phyloP scores from a whole-genome alignment of 345 rosid genomes.

The Clarkia xantiana region DNA sequence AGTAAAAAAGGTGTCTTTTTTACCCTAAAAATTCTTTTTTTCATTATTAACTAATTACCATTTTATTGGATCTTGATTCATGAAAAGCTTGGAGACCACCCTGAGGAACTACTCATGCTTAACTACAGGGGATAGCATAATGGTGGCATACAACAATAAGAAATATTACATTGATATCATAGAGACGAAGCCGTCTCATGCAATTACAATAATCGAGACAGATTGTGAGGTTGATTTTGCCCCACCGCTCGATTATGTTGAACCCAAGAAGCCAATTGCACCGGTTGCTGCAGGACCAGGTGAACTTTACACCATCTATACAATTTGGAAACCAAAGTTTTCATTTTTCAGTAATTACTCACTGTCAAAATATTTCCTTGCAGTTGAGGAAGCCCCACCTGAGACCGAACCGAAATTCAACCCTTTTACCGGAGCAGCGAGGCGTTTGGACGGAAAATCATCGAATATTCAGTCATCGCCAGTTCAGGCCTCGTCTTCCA shows the following conservation, averaged over 20 bases:
- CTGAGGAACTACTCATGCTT: slow-evolving; percentile 93
- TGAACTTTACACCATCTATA: slow-evolving; percentile 10
- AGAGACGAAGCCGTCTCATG: slow-evolving; percentile 90
- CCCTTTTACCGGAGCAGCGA: slow-evolving; percentile 67
- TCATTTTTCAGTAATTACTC: too few species aligned
- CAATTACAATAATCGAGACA: slow-evolving; percentile 93
- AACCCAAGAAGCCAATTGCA: slow-evolving; percentile 65
- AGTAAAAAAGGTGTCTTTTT: too few species aligned
- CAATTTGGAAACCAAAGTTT: not conserved
- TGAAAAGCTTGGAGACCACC: slow-evolving; percentile 91
- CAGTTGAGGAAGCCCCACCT: slow-evolving; percentile 52
- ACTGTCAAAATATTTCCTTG: not conserved
- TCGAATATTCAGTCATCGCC: slow-evolving; percentile 34
- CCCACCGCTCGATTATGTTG: slow-evolving; percentile 94
- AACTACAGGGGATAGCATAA: slow-evolving; percentile 93
- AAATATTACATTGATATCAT: slow-evolving; percentile 90
- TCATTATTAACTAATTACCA: not conserved
- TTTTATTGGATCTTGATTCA: slow-evolving; percentile 1
- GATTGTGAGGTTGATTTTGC: slow-evolving; percentile 99
- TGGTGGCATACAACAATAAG: slow-evolving; percentile 98
- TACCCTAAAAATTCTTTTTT: too few species aligned
- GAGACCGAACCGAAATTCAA: slow-evolving; percentile 61
- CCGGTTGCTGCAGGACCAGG: slow-evolving; percentile 47
- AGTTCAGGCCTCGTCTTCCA: slow-evolving; percentile 24
- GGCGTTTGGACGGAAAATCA: slow-evolving; percentile 88